A percentile compares a stretch with the other conserved stretches of the same genome.
These are phyloP conservation scores for Agaricus subrufescens DNA, from an alignment of 768 basidiomycete species.

Conservation along the genomic window DNA sequence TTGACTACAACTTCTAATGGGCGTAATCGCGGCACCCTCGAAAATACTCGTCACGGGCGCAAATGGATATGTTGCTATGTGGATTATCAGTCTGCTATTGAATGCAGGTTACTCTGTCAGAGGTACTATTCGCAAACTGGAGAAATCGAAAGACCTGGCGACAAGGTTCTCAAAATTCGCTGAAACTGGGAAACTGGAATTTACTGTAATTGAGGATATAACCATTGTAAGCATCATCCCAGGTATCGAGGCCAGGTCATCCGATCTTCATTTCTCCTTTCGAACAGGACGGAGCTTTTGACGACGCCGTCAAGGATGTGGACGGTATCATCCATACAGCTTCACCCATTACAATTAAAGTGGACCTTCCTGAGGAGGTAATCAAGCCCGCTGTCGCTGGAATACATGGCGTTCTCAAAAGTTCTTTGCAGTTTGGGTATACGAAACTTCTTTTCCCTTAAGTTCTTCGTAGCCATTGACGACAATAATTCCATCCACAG, in stretches of 20 bases:
- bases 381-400: constrained; percentile 7
- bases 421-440: background rate
- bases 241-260: background rate
- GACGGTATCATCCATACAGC: constrained; percentile 11
- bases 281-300: constrained; percentile 7
- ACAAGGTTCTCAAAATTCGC: background rate
- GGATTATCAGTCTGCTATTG: constrained; percentile 9
- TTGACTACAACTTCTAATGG: no score
- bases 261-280: no score
- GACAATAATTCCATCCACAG: background rate
- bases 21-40: no score
- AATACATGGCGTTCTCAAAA: constrained; percentile 4
- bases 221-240: background rate
- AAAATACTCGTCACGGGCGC: constrained; percentile 8
- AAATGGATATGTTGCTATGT: constrained; percentile 11
- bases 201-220: constrained; percentile 1
- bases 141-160: background rate
- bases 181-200: constrained; percentile 2
- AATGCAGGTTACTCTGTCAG: constrained; percentile 11
- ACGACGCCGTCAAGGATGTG: constrained; percentile 8
- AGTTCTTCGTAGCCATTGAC: background rate
- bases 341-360: background rate
- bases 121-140: constrained; percentile 7
- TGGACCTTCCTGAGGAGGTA: background rate
- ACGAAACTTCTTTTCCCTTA: background rate